phyloP scores from a whole-genome alignment of 1,284 basidiomycete genomes.

The Kalmanozyma brasiliensis region DNA sequence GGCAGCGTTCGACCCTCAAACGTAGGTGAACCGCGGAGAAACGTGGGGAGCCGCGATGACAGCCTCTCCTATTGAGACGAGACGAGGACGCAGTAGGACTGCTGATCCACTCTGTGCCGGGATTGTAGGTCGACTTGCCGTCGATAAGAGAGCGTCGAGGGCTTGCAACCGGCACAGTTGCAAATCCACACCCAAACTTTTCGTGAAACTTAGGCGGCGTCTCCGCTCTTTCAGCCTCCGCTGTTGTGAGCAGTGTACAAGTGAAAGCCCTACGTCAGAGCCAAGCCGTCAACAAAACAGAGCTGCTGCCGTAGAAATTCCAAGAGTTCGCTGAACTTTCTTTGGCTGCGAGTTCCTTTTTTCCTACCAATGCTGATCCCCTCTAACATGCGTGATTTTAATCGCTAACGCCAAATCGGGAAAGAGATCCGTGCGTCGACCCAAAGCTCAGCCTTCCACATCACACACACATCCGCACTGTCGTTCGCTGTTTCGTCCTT shows the following conservation, averaged over 20 bases:
- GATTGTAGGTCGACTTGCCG: not conserved
- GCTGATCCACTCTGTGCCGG: not conserved
- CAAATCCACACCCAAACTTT: too few species aligned
- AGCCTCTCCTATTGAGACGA: too few species aligned
- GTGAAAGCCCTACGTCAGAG: slow-evolving; percentile 9
- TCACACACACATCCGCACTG: too few species aligned
- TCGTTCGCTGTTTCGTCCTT: slow-evolving; percentile 7
- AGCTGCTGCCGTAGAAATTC: slow-evolving; percentile 1
- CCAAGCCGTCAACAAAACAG: slow-evolving; percentile 7
- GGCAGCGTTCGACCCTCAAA: too few species aligned
- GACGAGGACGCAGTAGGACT: too few species aligned
- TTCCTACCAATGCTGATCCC: too few species aligned
- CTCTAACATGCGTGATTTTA: too few species aligned
- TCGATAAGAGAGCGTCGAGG: not conserved
- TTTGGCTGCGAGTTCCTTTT: too few species aligned
- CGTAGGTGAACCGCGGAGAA: too few species aligned
- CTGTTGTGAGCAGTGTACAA: not conserved
- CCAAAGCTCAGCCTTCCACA: too few species aligned
- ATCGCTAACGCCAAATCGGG: too few species aligned
- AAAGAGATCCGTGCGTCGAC: slow-evolving; percentile 17
- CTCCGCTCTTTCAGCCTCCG: slow-evolving; percentile 5
- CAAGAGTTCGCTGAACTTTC: not conserved
- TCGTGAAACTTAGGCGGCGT: slow-evolving; percentile 7
- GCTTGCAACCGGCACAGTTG: not conserved
- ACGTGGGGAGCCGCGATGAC: too few species aligned